Evolutionary conservation across 495 filamentous ascomycete species (phyloP), one percentile per base, ranked within the genome.

Genomic region (Talaromyces ruber): DNA sequence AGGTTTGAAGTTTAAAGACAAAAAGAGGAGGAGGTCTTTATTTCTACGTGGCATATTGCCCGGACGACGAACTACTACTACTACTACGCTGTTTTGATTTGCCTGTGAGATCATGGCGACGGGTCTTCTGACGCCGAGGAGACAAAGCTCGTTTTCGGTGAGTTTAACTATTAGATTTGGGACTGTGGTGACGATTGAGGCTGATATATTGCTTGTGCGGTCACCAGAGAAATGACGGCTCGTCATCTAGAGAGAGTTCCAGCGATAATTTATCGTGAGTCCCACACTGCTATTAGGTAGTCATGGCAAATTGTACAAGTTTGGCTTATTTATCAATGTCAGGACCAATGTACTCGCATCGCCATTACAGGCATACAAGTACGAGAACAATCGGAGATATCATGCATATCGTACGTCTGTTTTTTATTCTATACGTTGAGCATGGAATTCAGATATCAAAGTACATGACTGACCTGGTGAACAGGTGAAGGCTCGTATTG

Each of bases 401-500:
- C 69, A 71, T 64, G 64, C 69, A 14, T 71, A 71, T 57, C 65
- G 69, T 70, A 63, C 29, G 65, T 39, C 28, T 29, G 34, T 30
- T 12, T 22, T 12, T 22, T 30, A 9, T 22, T 12, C 7, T 14
- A 53, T 34, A 30, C 12, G 28, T 7, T 6, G 9, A 34, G 30
- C n/a, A n/a, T n/a, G n/a, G n/a, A n/a, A n/a, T n/a, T n/a, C n/a
- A n/a, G n/a, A n/a, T n/a, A n/a, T n/a, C n/a, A n/a, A n/a, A n/a
- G n/a, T n/a, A n/a, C n/a, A n/a, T n/a, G n/a, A n/a, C n/a, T n/a
- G n/a, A n/a, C n/a, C n/a, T n/a, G n/a, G n/a, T n/a, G n/a, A n/a
- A 26, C 6, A 71, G 69, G 68, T 12, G 68, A 70, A 62, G 69
- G 69, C 1, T 59, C 60, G 18, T 71, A 71, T 58, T 71, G 66